Conservation (phyloP, 2,329 filamentous ascomycete species). For the Beauveria asiatica region DNA sequence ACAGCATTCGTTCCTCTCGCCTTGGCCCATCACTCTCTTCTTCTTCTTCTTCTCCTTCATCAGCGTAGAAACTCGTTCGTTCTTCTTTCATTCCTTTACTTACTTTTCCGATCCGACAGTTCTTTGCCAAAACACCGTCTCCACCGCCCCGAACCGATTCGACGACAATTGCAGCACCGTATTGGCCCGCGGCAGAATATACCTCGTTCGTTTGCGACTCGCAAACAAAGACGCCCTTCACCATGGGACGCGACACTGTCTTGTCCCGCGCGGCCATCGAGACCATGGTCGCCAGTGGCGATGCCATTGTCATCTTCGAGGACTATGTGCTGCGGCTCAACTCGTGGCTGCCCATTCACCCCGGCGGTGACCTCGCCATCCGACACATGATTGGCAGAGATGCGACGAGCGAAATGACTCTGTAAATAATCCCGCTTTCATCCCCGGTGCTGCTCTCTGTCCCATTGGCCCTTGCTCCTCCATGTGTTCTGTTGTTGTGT, state of each 20-base stretch:
- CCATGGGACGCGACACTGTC: slow-evolving; percentile 33
- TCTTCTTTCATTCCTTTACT: neutral
- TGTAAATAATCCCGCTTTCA: slow-evolving; percentile 28
- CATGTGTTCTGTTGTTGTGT: neutral
- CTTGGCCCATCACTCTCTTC: neutral
- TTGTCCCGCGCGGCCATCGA: slow-evolving; percentile 39
- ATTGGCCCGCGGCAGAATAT: neutral
- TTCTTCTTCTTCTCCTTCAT: neutral
- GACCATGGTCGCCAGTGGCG: slow-evolving; percentile 44
- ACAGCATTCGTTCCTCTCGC: neutral
- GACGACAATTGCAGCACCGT: neutral
- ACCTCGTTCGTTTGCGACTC: neutral
- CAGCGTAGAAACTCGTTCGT: neutral
- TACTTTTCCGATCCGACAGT: neutral
- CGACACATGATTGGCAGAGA: slow-evolving; percentile 53
- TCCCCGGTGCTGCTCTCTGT: neutral
- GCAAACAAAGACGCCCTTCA: neutral
- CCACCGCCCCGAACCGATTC: no score
- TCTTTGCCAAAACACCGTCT: neutral
- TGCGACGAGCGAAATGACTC: slow-evolving; percentile 50
- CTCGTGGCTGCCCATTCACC: slow-evolving; percentile 49
- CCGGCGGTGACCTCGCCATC: slow-evolving; percentile 50
- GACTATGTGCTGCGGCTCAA: slow-evolving; percentile 47
- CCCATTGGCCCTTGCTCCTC: neutral
- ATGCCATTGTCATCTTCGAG: slow-evolving; percentile 47